These are phyloP conservation scores for Globisporangium solare DNA, from an alignment of 352 stramenopile genomes.

Conservation along the genomic window DNA sequence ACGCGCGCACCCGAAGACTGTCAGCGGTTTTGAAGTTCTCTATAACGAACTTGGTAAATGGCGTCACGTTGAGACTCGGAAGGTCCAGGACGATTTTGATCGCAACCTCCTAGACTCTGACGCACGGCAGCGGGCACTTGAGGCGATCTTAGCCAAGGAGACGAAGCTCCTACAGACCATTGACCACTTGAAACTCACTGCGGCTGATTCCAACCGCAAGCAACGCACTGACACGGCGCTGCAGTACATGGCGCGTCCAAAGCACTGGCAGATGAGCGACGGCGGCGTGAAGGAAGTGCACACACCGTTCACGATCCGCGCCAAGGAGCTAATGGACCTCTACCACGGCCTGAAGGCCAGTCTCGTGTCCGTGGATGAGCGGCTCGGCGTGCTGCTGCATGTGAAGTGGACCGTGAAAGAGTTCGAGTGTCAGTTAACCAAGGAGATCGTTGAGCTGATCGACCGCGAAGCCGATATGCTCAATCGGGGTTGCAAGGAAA, in stretches of 20 bases:
- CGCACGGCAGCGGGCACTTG: slow-evolving; percentile 38
- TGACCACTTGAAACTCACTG: slow-evolving; percentile 83
- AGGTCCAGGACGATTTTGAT: slow-evolving; percentile 39
- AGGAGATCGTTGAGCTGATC: slow-evolving; percentile 90
- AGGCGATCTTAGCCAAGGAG: slow-evolving; percentile 70
- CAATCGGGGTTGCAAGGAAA: slow-evolving; percentile 73
- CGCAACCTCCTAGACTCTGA: slow-evolving; percentile 17
- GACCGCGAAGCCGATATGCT: slow-evolving; percentile 93
- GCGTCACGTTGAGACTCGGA: slow-evolving; percentile 82
- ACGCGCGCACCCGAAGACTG: slow-evolving; percentile 84
- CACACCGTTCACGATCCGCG: slow-evolving; percentile 85
- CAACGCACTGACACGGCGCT: slow-evolving; percentile 88
- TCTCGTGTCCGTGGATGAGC: slow-evolving; percentile 71
- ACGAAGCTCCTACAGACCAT: slow-evolving; percentile 88
- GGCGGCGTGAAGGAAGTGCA: slow-evolving; percentile 86
- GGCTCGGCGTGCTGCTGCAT: slow-evolving; percentile 88
- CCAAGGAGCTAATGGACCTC: slow-evolving; percentile 87
- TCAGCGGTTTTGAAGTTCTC: slow-evolving; percentile 86
- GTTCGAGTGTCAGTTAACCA: slow-evolving; percentile 87
- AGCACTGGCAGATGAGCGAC: slow-evolving; percentile 92
- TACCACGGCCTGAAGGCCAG: slow-evolving; percentile 70
- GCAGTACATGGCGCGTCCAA: slow-evolving; percentile 83
- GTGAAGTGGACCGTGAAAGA: slow-evolving; percentile 93
- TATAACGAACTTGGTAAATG: slow-evolving; percentile 94
- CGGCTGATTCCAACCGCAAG: slow-evolving; percentile 71